A percentile compares a stretch with the other conserved stretches of the same genome.
These are phyloP conservation scores for Penicillium cosmopolitanum DNA, from an alignment of 495 filamentous ascomycete species.

Conservation along the genomic window DNA sequence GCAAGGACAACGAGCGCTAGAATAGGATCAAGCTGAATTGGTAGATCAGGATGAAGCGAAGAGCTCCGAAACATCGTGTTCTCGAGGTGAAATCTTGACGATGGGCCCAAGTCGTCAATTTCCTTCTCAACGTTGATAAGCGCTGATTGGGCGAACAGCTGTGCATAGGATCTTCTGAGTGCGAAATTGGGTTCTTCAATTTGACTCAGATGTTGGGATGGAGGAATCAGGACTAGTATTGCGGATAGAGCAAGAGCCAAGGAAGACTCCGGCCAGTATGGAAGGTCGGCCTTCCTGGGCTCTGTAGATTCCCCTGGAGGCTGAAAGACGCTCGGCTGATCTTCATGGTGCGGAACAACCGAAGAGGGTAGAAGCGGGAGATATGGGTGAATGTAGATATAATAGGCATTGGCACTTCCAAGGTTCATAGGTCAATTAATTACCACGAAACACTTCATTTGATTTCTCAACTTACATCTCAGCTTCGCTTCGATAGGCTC, in stretches of 20 bases:
- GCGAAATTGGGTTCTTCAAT: conserved; percentile 33
- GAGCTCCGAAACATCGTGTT: conserved; percentile 17
- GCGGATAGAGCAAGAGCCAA: conserved; percentile 53
- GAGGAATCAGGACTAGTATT: conserved; percentile 52
- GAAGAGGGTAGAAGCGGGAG: conserved; percentile 55
- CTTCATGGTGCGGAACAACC: conserved; percentile 32
- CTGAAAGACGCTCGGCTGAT: conserved; percentile 33
- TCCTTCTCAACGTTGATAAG: conserved; percentile 50
- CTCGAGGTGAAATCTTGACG: conserved; percentile 33
- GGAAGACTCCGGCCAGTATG: conserved; percentile 46
- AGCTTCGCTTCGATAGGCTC: conserved; percentile 31
- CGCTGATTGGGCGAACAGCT: conserved; percentile 52
- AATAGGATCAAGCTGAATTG: conserved; percentile 48
- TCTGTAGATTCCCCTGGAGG: conserved; percentile 16
- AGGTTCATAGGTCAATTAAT: background rate
- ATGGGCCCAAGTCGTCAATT: conserved; percentile 48
- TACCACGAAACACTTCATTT: background rate
- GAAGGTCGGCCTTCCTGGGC: conserved; percentile 21
- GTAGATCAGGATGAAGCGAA: conserved; percentile 47
- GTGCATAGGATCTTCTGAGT: conserved; percentile 51
- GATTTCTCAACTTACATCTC: conserved; percentile 27
- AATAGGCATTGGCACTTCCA: conserved; percentile 49
- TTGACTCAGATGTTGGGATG: conserved; percentile 37
- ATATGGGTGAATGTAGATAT: conserved; percentile 57
- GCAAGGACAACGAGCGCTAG: conserved; percentile 53